phyloP scores from a whole-genome alignment of 495 filamentous ascomycete species.

The Aspergillus conjunctus region DNA sequence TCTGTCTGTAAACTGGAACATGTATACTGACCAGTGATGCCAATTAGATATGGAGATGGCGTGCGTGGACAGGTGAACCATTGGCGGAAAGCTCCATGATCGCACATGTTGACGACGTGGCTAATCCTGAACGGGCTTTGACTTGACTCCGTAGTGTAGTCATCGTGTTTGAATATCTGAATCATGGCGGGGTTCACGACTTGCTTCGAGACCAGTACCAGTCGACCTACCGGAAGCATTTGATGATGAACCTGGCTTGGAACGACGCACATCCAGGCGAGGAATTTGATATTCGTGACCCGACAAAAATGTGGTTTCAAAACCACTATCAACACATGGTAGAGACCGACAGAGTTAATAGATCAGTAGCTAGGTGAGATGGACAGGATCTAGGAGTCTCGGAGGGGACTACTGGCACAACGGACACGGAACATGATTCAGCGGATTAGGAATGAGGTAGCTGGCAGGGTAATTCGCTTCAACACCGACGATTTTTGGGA shows the following conservation, averaged over 20 bases:
- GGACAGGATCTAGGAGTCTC: no score
- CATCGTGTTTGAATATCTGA: neutral
- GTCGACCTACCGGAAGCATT: neutral
- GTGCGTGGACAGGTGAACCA: neutral
- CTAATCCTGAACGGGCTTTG: neutral
- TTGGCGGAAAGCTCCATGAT: neutral
- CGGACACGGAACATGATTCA: no score
- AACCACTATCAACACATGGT: neutral
- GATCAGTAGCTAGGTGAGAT: no score
- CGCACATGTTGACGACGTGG: neutral
- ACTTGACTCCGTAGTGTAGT: neutral
- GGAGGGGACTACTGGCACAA: no score
- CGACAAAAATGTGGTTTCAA: neutral
- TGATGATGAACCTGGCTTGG: neutral
- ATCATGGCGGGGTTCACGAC: neutral
- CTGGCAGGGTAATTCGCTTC: no score
- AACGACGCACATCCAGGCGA: neutral
- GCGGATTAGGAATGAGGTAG: no score
- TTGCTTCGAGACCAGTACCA: neutral
- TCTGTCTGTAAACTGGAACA: neutral
- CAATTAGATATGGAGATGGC: neutral
- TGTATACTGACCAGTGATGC: neutral
- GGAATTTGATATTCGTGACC: neutral
- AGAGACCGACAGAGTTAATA: no score
- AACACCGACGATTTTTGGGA: no score